Evolutionary conservation across 495 filamentous ascomycete genomes (phyloP).

Genomic region (Neurospora sp.): DNA sequence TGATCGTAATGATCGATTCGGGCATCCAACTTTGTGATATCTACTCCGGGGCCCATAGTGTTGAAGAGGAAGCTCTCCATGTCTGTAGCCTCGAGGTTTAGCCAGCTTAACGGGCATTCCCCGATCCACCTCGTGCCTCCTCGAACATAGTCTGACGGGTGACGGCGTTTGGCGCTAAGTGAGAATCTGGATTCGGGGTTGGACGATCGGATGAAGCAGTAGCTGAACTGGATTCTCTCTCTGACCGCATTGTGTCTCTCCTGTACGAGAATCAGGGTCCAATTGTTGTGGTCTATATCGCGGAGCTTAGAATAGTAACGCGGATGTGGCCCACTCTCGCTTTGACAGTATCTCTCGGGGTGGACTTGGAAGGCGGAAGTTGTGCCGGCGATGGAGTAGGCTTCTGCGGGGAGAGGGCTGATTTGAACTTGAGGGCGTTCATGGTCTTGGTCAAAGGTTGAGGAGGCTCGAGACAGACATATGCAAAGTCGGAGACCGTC

Average conservation of each 20-base stretch:
- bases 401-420: neutral
- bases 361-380: neutral
- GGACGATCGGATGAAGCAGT: neutral
- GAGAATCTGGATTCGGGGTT: neutral
- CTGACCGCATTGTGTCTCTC: neutral
- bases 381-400: neutral
- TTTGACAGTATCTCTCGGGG: neutral
- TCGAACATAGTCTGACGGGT: neutral
- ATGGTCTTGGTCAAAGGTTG: neutral
- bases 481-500: neutral
- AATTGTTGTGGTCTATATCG: neutral
- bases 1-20: neutral
- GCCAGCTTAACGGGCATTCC: neutral
- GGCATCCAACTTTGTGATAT: neutral
- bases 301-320: neutral
- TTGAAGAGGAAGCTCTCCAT: neutral
- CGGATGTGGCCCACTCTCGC: neutral
- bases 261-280: neutral
- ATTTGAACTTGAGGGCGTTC: neutral
- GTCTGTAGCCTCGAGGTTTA: neutral
- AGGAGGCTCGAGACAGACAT: neutral
- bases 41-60: neutral
- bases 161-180: neutral
- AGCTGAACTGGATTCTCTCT: neutral
- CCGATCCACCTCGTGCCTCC: neutral